Evolutionary conservation across 345 rosid species (phyloP), one percentile per base, ranked within the genome.

Genomic region (Clausena lansium): DNA sequence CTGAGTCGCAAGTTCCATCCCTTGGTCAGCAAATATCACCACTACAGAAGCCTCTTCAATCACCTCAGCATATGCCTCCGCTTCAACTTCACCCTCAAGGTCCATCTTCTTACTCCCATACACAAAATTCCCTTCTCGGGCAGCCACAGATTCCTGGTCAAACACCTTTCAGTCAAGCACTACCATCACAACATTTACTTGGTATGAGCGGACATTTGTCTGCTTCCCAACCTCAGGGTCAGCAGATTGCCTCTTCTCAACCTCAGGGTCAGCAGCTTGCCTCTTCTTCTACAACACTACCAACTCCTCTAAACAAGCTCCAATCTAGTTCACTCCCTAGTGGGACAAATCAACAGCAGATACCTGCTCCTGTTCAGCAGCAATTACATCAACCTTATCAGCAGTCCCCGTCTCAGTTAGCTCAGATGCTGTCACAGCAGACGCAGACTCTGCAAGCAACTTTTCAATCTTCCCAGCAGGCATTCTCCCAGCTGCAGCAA

Each of bases 401-500:
- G 84, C 97, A 90, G 83, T 92, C 99, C 73, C 97, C 99, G 62
- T 94, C 99, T 71, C 92, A 86, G 78, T 84, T 96, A 80, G 98
- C 98, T 78, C 97, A 92, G 86, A 91, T 91, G 91, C 71, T 96
- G 82, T 94, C 95, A 25, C 95, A 91, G 80, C 99, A 96, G 82
- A 91, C 93, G 6, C 98, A 96, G 83, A 84, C 86, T 77, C 87
- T 94, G 76, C 97, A 89, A 84, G 99, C 99, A 59, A 94, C 89
- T 79, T 86, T 91, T 83, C 98, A 92, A 70, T 92, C 99, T 38
- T 94, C 99, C 77, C 97, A 91, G 89, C 97, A 96, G 77, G 91
- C 95, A 52, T 90, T 96, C 85, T 94, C 99, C 70, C 94, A 94
- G 84, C 86, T 96, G 82, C 99, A 91, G 85, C 99, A 96, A 79